Conservation (phyloP, 345 rosid species). For the Garcia nutans region DNA sequence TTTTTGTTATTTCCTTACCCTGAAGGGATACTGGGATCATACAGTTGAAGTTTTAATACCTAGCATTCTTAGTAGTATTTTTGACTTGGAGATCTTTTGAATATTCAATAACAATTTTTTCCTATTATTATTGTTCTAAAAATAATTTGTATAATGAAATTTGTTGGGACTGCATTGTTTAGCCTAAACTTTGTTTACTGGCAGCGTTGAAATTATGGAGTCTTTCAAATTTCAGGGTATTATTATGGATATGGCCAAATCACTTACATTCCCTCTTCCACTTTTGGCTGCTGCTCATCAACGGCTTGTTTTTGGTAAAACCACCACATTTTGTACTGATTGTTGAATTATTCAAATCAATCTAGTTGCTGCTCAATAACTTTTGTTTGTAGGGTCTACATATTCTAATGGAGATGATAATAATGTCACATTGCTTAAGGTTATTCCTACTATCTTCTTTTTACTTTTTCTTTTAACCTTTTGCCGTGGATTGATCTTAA, state of each 20-base stretch:
- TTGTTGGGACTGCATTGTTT: neutral
- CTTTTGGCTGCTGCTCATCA: conserved; percentile 78
- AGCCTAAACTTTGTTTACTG: neutral
- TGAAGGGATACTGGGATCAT: neutral
- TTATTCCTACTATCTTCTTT: conserved; percentile 18
- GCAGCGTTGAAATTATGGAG: conserved; percentile 18
- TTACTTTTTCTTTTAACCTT: neutral
- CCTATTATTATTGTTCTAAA: neutral
- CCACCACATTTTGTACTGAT: conserved; percentile 1
- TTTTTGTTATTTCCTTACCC: neutral
- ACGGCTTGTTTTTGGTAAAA: conserved; percentile 74
- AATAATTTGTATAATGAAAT: neutral
- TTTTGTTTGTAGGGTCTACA: conserved; percentile 49
- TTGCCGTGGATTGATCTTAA: neutral
- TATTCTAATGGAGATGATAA: conserved; percentile 44
- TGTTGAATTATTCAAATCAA: conserved; percentile 8
- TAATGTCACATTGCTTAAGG: conserved; percentile 58
- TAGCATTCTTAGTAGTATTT: neutral
- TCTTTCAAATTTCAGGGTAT: conserved; percentile 50
- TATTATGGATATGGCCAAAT: conserved; percentile 69
- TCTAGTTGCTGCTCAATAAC: conserved; percentile 15
- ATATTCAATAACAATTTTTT: neutral
- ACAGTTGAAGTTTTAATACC: neutral
- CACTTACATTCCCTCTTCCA: conserved; percentile 73
- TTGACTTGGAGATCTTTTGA: neutral